phyloP scores from a whole-genome alignment of 139 green algal species.

The Tetraselmis chui region DNA sequence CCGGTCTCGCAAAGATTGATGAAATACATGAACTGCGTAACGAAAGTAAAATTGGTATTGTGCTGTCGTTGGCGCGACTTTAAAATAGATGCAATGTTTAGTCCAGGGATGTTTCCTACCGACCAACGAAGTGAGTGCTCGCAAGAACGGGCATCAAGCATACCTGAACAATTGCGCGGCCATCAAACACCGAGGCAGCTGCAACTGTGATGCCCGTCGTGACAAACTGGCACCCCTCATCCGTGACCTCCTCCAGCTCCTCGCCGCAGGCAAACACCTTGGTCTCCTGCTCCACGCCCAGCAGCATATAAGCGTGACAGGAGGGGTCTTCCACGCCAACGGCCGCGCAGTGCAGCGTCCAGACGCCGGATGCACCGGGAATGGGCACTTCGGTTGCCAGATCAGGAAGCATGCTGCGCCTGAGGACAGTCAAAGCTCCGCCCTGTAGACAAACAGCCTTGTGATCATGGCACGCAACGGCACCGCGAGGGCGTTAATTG shows the following conservation, averaged over 20 bases:
- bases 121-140: too few relatives aligned
- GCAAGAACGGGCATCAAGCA: background rate
- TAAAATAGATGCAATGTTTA: too few relatives aligned
- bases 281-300: background rate
- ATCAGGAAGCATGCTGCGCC: background rate
- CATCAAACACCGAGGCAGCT: background rate
- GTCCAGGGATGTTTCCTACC: too few relatives aligned
- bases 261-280: background rate
- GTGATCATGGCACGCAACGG: too few relatives aligned
- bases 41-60: too few relatives aligned
- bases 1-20: too few relatives aligned
- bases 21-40: too few relatives aligned
- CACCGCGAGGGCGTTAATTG: too few relatives aligned
- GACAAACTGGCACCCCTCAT: background rate
- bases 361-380: background rate
- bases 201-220: background rate
- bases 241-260: background rate
- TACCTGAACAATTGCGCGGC: background rate
- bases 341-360: background rate
- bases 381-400: background rate
- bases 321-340: background rate
- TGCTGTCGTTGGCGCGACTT: too few relatives aligned
- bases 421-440: background rate
- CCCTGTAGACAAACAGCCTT: too few relatives aligned
- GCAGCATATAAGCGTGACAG: background rate